Base-by-base conservation (phyloP, 2,329 filamentous ascomycete species). In the Colletotrichum sp. region DNA sequence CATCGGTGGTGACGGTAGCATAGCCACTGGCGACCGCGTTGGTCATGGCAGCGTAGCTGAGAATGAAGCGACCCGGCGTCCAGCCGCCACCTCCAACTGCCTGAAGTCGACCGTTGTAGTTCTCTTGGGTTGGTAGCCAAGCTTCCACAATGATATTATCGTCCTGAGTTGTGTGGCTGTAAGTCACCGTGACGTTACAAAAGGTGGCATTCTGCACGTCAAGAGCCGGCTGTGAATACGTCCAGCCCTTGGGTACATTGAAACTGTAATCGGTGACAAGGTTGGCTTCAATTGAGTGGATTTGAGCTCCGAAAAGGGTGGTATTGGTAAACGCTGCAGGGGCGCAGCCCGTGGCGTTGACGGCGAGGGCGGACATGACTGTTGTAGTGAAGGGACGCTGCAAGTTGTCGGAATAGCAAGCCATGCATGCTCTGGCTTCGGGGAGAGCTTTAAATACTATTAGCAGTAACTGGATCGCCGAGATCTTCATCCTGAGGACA, bases 31-130 rank as follows among this genome's bases (percentile, higher is more conserved):
- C 64, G 0, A 73, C 55, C 4, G 64, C 36, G 6, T 43, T 43
- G 4, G 2, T 43, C 64, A 66, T 66, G 0, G 38, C 36, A 6
- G 36, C 16, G 5, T 66, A 62, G 21, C 16, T 38, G 9, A 61
- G 32, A 24, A 21, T 26, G 28, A 30, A 48, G 18, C 56, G 52
- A 0, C 32, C 56, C 6, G 66, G 52, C 6, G 34, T 55, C 66
- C 68, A 76, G 15, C 78, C 79, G 28, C 78, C 76, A 16, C 78
- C 78, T 7, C 79, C 79, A 16, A 72, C 67, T 1, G 58, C 75
- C 13, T 73, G 65, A 55, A 79, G 72, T 15, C 76, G 67, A 0
- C 62, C 70, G 26, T 78, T 79, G 70, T 77, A 80, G 38, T 84
- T 78, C 34, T 71, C 66, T 30, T 61, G 0, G 4, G 72, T 61